These are phyloP conservation scores for Erodium chrysanthum DNA, from an alignment of 441 rosid genomes.

Conservation along the genomic window DNA sequence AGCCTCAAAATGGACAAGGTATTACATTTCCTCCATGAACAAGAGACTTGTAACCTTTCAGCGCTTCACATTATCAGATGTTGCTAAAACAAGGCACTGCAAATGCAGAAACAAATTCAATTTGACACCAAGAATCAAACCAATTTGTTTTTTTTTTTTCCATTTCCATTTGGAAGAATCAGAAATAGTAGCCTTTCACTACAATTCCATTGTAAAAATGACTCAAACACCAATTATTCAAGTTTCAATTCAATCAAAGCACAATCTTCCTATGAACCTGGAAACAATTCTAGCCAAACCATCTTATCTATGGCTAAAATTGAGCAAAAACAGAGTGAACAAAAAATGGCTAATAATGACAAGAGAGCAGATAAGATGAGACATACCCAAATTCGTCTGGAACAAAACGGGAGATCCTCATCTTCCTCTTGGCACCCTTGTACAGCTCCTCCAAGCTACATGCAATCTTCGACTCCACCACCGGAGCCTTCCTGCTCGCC, in stretches of 20 bases:
- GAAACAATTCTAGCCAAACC: not conserved
- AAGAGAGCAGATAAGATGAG: not conserved
- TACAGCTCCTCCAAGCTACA: slow-evolving; percentile 74
- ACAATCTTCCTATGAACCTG: not conserved
- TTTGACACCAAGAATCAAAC: not conserved
- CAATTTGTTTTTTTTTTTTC: not conserved
- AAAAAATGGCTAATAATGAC: not conserved
- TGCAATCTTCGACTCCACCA: slow-evolving; percentile 42
- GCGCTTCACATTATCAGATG: not conserved
- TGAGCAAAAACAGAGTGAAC: too few species aligned
- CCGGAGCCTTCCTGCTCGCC: slow-evolving; percentile 43
- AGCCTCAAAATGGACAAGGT: not conserved
- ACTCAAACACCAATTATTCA: not conserved
- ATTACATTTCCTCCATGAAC: not conserved
- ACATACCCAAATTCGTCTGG: slow-evolving; percentile 6
- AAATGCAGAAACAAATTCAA: not conserved
- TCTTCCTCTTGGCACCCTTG: slow-evolving; percentile 65
- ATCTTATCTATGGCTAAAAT: not conserved
- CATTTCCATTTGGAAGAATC: not conserved
- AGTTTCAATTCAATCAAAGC: not conserved
- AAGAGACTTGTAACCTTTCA: not conserved
- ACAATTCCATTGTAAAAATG: not conserved
- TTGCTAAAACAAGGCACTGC: not conserved
- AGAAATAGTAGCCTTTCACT: not conserved
- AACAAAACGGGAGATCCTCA: slow-evolving; percentile 46